Conservation (phyloP, 345 rosid genomes). For the Populus alba region DNA sequence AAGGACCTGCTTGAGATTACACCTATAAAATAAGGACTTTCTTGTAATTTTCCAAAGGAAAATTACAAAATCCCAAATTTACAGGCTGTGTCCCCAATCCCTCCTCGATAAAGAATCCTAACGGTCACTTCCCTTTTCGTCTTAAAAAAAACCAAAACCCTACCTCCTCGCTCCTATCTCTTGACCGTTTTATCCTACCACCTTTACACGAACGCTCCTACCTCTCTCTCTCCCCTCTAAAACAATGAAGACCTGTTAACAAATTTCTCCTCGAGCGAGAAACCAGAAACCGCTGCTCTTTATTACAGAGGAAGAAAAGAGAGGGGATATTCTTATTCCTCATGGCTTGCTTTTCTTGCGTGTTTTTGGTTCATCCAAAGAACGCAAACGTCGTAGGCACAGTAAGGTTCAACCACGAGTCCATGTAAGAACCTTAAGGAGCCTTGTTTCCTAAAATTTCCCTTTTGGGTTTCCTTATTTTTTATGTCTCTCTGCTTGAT, state of each 20-base stretch:
- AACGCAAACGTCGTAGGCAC: conserved; percentile 47
- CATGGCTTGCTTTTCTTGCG: conserved; percentile 82
- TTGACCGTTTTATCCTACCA: conserved; percentile 40
- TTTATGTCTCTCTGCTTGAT: not conserved
- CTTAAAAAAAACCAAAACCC: conserved; percentile 14
- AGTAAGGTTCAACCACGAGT: conserved; percentile 41
- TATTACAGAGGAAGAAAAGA: not conserved
- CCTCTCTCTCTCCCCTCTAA: conserved; percentile 8
- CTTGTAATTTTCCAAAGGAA: too few relatives aligned
- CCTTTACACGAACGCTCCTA: conserved; percentile 10
- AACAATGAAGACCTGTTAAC: conserved; percentile 33
- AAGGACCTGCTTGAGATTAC: too few relatives aligned
- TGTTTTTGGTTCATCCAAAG: conserved; percentile 85
- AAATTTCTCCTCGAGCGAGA: not conserved
- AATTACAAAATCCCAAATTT: not conserved
- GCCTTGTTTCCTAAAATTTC: not conserved
- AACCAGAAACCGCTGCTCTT: not conserved
- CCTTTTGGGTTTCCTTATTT: not conserved
- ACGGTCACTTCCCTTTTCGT: conserved; percentile 57
- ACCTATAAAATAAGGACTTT: too few relatives aligned
- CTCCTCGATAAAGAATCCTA: conserved; percentile 24
- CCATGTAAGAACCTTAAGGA: conserved; percentile 33
- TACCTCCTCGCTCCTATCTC: conserved; percentile 14
- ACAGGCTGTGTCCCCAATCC: conserved; percentile 22
- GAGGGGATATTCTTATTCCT: not conserved